Percentiles rank a stretch among this genome's conserved stretches.
phyloP scores from a whole-genome alignment of 2,329 filamentous ascomycete genomes.

The Talaromyces sp. region DNA sequence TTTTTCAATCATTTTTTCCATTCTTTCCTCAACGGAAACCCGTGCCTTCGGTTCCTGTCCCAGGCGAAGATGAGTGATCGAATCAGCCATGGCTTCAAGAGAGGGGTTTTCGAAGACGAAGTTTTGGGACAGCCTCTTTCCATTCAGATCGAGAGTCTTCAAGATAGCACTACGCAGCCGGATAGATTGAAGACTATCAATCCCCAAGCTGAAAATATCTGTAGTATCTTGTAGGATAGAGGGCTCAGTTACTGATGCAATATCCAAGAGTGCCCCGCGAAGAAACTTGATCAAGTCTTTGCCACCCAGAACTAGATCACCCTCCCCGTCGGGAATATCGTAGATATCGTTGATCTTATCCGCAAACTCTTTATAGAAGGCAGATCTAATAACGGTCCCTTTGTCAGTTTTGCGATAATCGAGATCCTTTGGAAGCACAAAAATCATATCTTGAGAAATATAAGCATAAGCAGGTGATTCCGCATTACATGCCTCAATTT shows the following conservation, averaged over 20 bases:
- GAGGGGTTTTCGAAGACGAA: conserved; percentile 28
- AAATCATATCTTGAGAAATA: conserved; percentile 28
- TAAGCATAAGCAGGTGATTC: conserved; percentile 20
- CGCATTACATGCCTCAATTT: conserved; percentile 9
- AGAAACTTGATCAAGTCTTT: conserved; percentile 17
- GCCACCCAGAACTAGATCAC: conserved; percentile 17
- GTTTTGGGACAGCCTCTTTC: conserved; percentile 19
- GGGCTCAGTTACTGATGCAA: conserved; percentile 30
- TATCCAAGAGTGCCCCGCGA: conserved; percentile 36
- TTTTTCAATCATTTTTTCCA: conserved; percentile 51
- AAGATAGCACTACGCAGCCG: conserved; percentile 21
- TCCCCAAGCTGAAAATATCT: conserved; percentile 26
- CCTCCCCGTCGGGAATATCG: conserved; percentile 9
- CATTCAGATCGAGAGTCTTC: conserved; percentile 16
- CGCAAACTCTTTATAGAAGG: conserved; percentile 26
- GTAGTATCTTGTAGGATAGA: conserved; percentile 12
- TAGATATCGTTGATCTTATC: conserved; percentile 24
- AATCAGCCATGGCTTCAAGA: conserved; percentile 20
- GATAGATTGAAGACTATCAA: conserved; percentile 28
- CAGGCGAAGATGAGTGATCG: conserved; percentile 15
- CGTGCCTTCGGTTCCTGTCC: conserved; percentile 9
- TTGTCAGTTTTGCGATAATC: conserved; percentile 27
- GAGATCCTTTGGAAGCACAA: conserved; percentile 19
- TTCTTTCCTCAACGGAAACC: conserved; percentile 38
- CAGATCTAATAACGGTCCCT: conserved; percentile 26